These are phyloP conservation scores for Uronychia setigera DNA, from an alignment of 73 alveolate genomes.

Conservation along the genomic window DNA sequence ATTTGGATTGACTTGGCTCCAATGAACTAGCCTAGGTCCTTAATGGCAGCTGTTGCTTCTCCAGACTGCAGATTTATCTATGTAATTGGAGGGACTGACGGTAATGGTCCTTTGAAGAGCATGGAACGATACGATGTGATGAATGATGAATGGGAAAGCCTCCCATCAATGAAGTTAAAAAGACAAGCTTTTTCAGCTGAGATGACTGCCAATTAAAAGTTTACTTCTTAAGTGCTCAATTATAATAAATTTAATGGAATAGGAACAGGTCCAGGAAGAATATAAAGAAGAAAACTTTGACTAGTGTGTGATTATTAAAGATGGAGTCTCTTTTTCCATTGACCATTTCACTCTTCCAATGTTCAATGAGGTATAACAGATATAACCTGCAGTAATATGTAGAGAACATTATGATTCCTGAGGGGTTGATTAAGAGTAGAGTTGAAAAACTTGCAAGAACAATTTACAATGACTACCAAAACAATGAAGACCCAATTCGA, in stretches of 20 bases:
- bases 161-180: slow-evolving; percentile 55
- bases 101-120: slow-evolving; percentile 66
- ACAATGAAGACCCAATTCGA: slow-evolving; percentile 27
- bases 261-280: not conserved
- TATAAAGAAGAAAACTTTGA: not conserved
- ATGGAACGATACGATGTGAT: slow-evolving; percentile 82
- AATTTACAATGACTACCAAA: slow-evolving; percentile 48
- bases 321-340: not conserved
- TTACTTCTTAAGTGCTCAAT: not conserved
- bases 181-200: slow-evolving; percentile 16
- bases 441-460: slow-evolving; percentile 51
- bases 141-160: slow-evolving; percentile 77
- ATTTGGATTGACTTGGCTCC: slow-evolving; percentile 70
- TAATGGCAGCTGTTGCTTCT: slow-evolving; percentile 75
- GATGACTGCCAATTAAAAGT: not conserved
- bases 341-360: not conserved
- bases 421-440: slow-evolving; percentile 51
- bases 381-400: slow-evolving; percentile 7
- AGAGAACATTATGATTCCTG: slow-evolving; percentile 58
- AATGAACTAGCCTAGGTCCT: slow-evolving; percentile 78
- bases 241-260: not conserved
- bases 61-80: slow-evolving; percentile 75
- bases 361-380: not conserved
- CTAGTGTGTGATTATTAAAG: not conserved
- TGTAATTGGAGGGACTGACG: slow-evolving; percentile 89